Conservation (phyloP, 1,139 yeast species). For the Hemisphaericaspora subhashii region DNA sequence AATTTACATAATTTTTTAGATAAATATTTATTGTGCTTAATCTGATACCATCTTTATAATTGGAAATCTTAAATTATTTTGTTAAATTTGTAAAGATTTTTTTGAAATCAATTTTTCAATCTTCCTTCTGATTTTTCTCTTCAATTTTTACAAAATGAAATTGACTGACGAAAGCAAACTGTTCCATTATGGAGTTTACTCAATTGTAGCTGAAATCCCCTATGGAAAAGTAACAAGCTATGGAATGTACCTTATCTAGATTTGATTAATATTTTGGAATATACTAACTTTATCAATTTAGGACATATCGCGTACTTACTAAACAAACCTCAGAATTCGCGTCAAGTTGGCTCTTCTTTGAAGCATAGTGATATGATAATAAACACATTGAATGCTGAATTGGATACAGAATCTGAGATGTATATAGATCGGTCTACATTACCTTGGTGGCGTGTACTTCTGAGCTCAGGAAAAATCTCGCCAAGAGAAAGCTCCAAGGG, state of each 20-base stretch:
- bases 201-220: conserved; percentile 56
- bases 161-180: conserved; percentile 51
- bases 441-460: conserved; percentile 84
- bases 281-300: conserved; percentile 11
- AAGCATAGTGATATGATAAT: conserved; percentile 40
- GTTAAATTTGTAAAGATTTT: not conserved
- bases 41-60: not conserved
- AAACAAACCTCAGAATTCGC: conserved; percentile 61
- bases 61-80: not conserved
- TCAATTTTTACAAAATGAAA: conserved; percentile 4
- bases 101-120: not conserved
- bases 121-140: not conserved
- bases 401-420: conserved; percentile 17
- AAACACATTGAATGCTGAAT: conserved; percentile 22
- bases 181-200: conserved; percentile 63
- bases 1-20: not conserved
- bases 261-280: conserved; percentile 11
- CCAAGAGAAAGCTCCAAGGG: conserved; percentile 46
- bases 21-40: not conserved
- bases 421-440: conserved; percentile 34
- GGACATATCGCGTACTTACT: conserved; percentile 70
- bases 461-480: conserved; percentile 61
- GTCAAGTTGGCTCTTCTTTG: conserved; percentile 73
- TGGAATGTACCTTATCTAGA: conserved; percentile 35
- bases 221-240: conserved; percentile 68